Evolutionary conservation across 106 monocot genomes (phyloP), one percentile per base, ranked within the genome.

Genomic region (Dioscorea alata): DNA sequence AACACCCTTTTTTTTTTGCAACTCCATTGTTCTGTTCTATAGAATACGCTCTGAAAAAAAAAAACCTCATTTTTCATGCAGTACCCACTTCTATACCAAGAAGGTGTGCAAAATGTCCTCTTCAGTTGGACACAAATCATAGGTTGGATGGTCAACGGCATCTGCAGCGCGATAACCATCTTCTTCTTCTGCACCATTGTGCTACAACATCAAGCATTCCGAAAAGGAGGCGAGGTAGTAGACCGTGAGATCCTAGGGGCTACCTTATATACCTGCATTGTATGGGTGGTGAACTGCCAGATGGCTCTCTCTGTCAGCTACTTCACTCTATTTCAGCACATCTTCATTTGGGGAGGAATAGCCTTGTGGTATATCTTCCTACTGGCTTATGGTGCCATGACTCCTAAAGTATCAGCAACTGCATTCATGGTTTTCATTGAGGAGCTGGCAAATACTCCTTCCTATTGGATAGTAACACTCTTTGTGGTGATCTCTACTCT

Each of bases 281-380:
- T 99, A 4, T 99, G 97, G 97, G 97, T 99, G 16, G 92, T 92
- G 7, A 99, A 99, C 77, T 81, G 89, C 52, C 97, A 92, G 53
- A 92, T 99, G 97, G 97, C 97, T 9, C 69, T 99, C 20, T 84
- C 83, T 0, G 70, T 99, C 64, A 65, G 77, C 71, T 92, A 99
- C 73, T 92, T 99, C 79, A 99, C 92, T n/a, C 63, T 99, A 8
- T 85, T 99, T 23, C 97, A 99, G 8, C 97, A 99, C 77, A 69
- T 99, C 53, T 92, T 90, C 76, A 85, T 99, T 49, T 99, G 89
- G 92, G 97, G 92, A 1, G 76, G 97, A 51, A 82, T 99, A 21
- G 80, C 76, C 10, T 16, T 88, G 14, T 99, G 92, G 92, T 99
- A 92, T 57, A 32, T 88, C 76, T 88, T 87, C 80, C 60, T 86